These are phyloP conservation scores for Fusarium sp. DNA, from an alignment of 2,329 filamentous ascomycete genomes.

Conservation along the genomic window DNA sequence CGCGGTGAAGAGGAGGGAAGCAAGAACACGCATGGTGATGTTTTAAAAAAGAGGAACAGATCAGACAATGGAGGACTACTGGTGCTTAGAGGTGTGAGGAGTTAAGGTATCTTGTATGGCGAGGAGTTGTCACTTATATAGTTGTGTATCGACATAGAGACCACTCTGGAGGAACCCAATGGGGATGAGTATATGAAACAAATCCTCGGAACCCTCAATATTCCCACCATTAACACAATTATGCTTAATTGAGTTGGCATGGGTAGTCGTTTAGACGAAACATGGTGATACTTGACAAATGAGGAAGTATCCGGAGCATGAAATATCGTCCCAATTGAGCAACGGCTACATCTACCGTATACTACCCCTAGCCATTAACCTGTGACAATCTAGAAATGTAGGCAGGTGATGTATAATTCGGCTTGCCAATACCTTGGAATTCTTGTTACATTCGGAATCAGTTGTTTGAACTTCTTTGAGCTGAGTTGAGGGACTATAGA, in stretches of 20 bases:
- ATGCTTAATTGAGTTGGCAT: constrained; percentile 4
- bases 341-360: constrained; percentile 2
- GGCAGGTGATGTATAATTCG: too few relatives aligned
- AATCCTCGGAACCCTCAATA: constrained; percentile 6
- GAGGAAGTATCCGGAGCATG: constrained; percentile 27
- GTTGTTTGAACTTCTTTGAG: background rate
- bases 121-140: constrained; percentile 29
- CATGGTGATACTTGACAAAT: constrained; percentile 11
- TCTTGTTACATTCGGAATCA: background rate
- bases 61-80: constrained; percentile 8
- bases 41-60: background rate
- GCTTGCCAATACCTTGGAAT: background rate
- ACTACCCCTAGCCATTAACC: background rate
- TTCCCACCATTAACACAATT: constrained; percentile 39
- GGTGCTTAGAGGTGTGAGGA: constrained; percentile 17
- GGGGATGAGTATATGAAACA: constrained; percentile 21
- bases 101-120: background rate
- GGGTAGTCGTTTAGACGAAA: constrained; percentile 21
- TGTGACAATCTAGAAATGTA: background rate
- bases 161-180: background rate
- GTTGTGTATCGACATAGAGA: background rate
- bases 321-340: constrained; percentile 24
- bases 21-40: constrained; percentile 39
- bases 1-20: constrained; percentile 48
- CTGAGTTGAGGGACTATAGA: background rate